phyloP scores from a whole-genome alignment of 495 filamentous ascomycete genomes.

The Aspergillus olivimuriae region DNA sequence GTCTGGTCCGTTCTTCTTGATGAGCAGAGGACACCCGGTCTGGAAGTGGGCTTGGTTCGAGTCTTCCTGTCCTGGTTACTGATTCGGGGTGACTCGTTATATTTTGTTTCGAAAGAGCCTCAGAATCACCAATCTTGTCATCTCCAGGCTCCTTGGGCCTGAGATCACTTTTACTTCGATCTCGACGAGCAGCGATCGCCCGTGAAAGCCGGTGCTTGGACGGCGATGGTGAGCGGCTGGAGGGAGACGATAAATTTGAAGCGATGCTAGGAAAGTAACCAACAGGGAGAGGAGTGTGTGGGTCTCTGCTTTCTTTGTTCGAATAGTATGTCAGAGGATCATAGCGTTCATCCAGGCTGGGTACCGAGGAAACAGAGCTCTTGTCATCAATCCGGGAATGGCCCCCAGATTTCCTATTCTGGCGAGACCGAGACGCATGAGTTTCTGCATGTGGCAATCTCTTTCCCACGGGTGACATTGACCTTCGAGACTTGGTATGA shows the following conservation, averaged over 20 bases:
- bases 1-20: slow-evolving; percentile 18
- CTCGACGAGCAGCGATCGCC: slow-evolving; percentile 36
- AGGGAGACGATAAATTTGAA: slow-evolving; percentile 47
- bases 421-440: too few relatives aligned
- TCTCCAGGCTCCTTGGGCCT: slow-evolving; percentile 21
- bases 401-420: background rate
- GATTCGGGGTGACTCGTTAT: slow-evolving; percentile 9
- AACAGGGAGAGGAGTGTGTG: slow-evolving; percentile 39
- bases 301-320: slow-evolving; percentile 40
- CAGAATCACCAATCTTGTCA: slow-evolving; percentile 16
- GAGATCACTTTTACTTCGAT: slow-evolving; percentile 39
- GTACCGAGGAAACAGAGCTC: slow-evolving; percentile 30
- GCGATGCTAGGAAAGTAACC: slow-evolving; percentile 52
- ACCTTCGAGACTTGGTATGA: too few relatives aligned
- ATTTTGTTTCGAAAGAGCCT: slow-evolving; percentile 14
- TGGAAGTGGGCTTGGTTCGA: slow-evolving; percentile 30
- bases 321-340: slow-evolving; percentile 40
- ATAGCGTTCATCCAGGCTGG: slow-evolving; percentile 30
- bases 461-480: too few relatives aligned
- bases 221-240: slow-evolving; percentile 48
- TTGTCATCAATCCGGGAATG: slow-evolving; percentile 10
- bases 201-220: slow-evolving; percentile 39
- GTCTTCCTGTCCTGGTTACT: slow-evolving; percentile 7
- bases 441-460: too few relatives aligned
- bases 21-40: slow-evolving; percentile 23